Percentiles rank a stretch among this genome's conserved stretches.
These are phyloP conservation scores for Vitis riparia DNA, from an alignment of 164 flowering plant genomes.

Conservation along the genomic window DNA sequence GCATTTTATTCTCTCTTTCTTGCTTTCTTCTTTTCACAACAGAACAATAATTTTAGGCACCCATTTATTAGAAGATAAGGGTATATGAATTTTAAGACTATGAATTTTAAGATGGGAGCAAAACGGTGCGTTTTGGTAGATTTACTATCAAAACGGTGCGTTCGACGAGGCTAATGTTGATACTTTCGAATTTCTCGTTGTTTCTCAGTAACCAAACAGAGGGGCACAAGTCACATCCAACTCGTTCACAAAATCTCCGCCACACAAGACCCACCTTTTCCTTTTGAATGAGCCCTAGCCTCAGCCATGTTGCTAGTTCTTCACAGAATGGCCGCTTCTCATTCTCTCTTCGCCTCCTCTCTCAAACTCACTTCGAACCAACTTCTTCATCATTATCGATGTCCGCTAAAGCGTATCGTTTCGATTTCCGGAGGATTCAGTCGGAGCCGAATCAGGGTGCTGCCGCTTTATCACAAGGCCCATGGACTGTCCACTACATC, in stretches of 20 bases:
- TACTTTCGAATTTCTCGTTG: too few species aligned
- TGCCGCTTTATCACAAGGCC: background rate
- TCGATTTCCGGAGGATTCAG: conserved; percentile 15
- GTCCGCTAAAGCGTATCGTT: conserved; percentile 4
- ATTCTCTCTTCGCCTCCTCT: conserved; percentile 9
- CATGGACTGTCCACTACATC: conserved; percentile 13
- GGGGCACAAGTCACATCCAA: background rate
- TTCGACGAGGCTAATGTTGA: too few species aligned
- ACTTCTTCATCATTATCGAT: background rate
- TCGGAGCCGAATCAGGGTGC: conserved; percentile 10
- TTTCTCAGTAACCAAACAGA: background rate
- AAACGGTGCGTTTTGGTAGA: too few species aligned
- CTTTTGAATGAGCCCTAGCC: background rate
- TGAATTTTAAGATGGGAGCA: too few species aligned
- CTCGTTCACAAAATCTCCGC: background rate
- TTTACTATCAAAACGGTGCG: too few species aligned
- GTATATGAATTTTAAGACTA: too few species aligned
- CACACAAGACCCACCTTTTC: background rate
- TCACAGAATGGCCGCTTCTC: conserved; percentile 15
- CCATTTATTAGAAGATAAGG: too few species aligned
- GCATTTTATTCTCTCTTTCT: too few species aligned
- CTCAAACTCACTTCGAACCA: conserved; percentile 13
- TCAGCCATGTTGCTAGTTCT: conserved; percentile 10
- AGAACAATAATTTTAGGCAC: too few species aligned
- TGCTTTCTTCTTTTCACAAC: too few species aligned